Conservation (phyloP, 306 rosid species). For the Lathyrus aphaca region DNA sequence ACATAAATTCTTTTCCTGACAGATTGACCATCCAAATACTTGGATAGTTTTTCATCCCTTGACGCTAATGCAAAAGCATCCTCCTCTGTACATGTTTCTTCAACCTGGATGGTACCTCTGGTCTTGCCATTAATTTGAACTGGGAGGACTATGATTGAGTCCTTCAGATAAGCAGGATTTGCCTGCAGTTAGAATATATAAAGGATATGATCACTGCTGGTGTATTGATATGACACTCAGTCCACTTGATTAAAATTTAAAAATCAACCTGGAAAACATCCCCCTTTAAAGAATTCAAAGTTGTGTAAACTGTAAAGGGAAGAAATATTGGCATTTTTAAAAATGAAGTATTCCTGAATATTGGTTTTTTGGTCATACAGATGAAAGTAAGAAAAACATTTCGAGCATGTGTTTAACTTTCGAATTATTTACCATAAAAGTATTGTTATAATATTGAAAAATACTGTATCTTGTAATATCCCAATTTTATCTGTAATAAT, state of each 20-base stretch:
- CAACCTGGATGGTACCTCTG: conserved; percentile 87
- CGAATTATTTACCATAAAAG: too few relatives aligned
- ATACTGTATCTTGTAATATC: too few relatives aligned
- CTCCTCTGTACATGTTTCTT: conserved; percentile 84
- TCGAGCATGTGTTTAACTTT: too few relatives aligned
- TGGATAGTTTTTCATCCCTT: conserved; percentile 75
- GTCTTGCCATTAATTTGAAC: conserved; percentile 97
- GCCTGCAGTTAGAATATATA: conserved; percentile 56
- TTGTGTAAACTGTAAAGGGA: too few relatives aligned
- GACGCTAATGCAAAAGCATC: conserved; percentile 74
- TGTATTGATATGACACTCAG: conserved; percentile 2
- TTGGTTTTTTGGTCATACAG: too few relatives aligned
- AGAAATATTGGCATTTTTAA: too few relatives aligned
- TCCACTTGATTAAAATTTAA: conserved; percentile 2
- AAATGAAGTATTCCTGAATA: too few relatives aligned
- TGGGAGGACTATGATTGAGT: conserved; percentile 70
- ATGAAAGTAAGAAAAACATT: too few relatives aligned
- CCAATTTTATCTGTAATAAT: too few relatives aligned
- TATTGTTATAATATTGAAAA: too few relatives aligned
- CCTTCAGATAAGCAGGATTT: conserved; percentile 72
- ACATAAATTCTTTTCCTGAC: conserved; percentile 78
- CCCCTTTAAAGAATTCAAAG: not conserved
- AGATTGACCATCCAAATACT: conserved; percentile 65
- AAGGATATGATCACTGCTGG: not conserved
- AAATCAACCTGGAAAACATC: not conserved